A percentile compares a stretch with the other conserved stretches of the same genome.
Evolutionary conservation across 139 green algal genomes (phyloP).

Genomic region (Asterochloris sp.): DNA sequence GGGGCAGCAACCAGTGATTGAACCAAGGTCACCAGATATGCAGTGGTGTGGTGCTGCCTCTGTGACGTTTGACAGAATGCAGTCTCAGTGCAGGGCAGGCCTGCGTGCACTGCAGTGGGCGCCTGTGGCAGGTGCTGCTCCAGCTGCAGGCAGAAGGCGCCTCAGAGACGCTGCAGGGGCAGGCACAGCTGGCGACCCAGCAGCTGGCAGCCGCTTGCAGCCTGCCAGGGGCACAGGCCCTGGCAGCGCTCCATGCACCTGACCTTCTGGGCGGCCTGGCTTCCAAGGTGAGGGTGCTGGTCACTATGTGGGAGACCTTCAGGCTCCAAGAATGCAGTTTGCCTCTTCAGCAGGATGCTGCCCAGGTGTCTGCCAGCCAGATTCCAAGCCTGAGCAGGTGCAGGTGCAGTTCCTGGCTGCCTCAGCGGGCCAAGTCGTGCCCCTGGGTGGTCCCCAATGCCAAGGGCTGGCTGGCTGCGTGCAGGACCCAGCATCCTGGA

Average conservation of each 20-base stretch:
- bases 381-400: background rate
- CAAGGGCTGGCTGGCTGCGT: background rate
- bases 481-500: conserved; percentile 31
- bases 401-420: background rate
- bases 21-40: too few species aligned
- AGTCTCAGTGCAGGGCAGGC: too few species aligned
- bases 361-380: background rate
- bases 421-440: background rate
- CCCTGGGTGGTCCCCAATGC: background rate
- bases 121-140: conserved; percentile 51
- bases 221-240: background rate
- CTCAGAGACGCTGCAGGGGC: conserved; percentile 25
- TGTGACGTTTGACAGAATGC: too few species aligned
- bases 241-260: conserved; percentile 23
- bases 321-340: background rate
- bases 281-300: background rate
- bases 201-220: conserved; percentile 29
- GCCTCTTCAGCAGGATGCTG: background rate
- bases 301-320: background rate
- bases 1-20: too few species aligned
- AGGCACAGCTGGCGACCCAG: conserved; percentile 3
- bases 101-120: too few species aligned
- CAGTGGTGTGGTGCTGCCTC: too few species aligned
- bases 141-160: conserved; percentile 40
- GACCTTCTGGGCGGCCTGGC: background rate